Evolutionary conservation across 2,329 filamentous ascomycete species (phyloP), one percentile per base, ranked within the genome.

Genomic region (Stagonosporopsis chrysanthemi): DNA sequence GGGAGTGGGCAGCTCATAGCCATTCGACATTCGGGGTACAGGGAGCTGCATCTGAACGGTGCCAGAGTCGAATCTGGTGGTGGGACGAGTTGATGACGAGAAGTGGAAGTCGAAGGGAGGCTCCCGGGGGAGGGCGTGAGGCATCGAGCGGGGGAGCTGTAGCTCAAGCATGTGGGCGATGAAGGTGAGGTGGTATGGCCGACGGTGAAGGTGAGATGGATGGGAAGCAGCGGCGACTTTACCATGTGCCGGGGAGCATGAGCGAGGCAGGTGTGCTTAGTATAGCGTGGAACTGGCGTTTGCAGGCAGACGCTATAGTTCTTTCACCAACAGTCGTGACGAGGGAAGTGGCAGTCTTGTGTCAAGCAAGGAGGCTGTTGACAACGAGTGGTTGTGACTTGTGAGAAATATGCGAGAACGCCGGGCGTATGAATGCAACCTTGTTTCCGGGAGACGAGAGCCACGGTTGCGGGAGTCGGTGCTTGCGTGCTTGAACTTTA

Each of bases 81-180:
- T 43, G 43, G 56, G 55, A 58, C 65, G 54, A 51, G 60, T 63
- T 17, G 65, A 50, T 45, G 56, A 57, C 47, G 71, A 62, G 48
- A 68, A 54, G 68, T 69, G 73, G 65, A 71, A 66, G 66, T 73
- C 68, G 66, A 72, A 66, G 54, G 73, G 60, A 64, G 63, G 69
- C 61, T 74, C 72, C 65, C 71, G 66, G 35, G 71, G 66, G 51
- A 77, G 60, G 62, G 73, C 73, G 73, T 76, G 73, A 70, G 74
- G 74, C 75, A 77, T 77, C 70, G 75, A 72, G 40, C 68, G 68
- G 28, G 74, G 74, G 31, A 75, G 72, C 64, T 77, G 74, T 75
- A 77, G 70, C 69, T 76, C 73, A 66, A 76, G 73, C 75, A 77
- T 77, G 62, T 63, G 68, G 69, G 62, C 66, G 73, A 60, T 51